Base-by-base conservation (phyloP, 2,329 filamentous ascomycete genomes). In the Neofusicoccum ribis region DNA sequence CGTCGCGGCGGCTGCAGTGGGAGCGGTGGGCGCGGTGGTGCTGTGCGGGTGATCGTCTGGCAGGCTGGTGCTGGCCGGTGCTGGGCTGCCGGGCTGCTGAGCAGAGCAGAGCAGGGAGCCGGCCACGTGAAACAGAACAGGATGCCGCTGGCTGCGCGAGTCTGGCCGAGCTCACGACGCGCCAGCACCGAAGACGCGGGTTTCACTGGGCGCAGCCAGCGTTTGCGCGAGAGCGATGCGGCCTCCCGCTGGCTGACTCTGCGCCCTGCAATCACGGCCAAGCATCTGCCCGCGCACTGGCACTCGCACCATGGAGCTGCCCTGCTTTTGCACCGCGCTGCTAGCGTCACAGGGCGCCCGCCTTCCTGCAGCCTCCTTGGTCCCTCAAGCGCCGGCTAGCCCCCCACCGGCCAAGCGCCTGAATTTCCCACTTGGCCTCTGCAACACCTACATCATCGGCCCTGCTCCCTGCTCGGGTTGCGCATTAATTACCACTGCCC, bases 401-500 rank as follows among this genome's bases (percentile, higher is more conserved):
- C 56, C 56, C 56, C 56, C 41, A 46, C 56, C 27, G 43, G 56
- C 56, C 56, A 60, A 60, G 56, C 56, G 56, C 56, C 56, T 47
- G 56, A 60, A 60, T 60, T 60, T 60, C 56, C 56, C 43, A 47
- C 56, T 15, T 59, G 56, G 56, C 56, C 56, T 17, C 41, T 47
- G 56, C 56, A 60, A 47, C 56, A 60, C 27, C 56, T 44, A 60
- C 56, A 60, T 60, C 56, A 60, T 60, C 56, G 56, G 43, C 41
- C 56, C 43, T 60, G 56, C 56, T 60, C 56, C 56, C 56, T 60
- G 56, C 56, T 44, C 39, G 27, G 27, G 56, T 60, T 60, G 56
- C 56, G 56, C 43, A 60, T 60, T 60, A 37, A 60, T 60, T 60
- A 47, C 56, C 41, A 60, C 56, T 36, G 43, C 56, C 41, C 37